Conservation (phyloP, 148 eudicot species). For the Pharnaceum exiguum region DNA sequence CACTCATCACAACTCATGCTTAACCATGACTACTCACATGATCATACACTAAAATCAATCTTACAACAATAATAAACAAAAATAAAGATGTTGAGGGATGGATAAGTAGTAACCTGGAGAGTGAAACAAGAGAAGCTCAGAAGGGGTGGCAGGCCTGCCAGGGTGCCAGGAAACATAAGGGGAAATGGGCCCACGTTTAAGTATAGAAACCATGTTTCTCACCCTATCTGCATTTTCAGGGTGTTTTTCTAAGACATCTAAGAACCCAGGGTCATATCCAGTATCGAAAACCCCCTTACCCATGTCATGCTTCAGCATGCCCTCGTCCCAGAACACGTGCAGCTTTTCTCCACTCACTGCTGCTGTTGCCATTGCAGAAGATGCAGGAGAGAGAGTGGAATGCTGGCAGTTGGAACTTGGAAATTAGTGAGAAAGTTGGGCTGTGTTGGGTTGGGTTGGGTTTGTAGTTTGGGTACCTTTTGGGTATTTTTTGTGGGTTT, state of each 20-base stretch:
- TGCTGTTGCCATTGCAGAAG: conserved; percentile 6
- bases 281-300: conserved; percentile 76
- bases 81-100: background rate
- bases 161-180: conserved; percentile 63
- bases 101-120: conserved; percentile 42
- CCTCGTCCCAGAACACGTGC: conserved; percentile 84
- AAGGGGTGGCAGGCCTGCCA: conserved; percentile 52
- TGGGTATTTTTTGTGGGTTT: too few species aligned
- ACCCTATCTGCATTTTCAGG: conserved; percentile 79
- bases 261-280: conserved; percentile 72
- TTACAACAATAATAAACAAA: background rate
- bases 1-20: too few species aligned
- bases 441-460: too few species aligned
- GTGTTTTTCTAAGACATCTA: conserved; percentile 82
- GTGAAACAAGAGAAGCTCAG: conserved; percentile 72
- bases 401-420: too few species aligned
- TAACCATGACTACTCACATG: too few species aligned
- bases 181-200: conserved; percentile 75
- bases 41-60: background rate
- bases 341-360: conserved; percentile 11
- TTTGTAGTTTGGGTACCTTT: too few species aligned
- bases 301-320: conserved; percentile 66
- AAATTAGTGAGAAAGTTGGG: too few species aligned
- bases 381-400: too few species aligned
- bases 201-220: conserved; percentile 77